A percentile compares a stretch with the other conserved stretches of the same genome.
These are phyloP conservation scores for Gillenia trifoliata DNA, from an alignment of 306 rosid genomes.

Conservation along the genomic window DNA sequence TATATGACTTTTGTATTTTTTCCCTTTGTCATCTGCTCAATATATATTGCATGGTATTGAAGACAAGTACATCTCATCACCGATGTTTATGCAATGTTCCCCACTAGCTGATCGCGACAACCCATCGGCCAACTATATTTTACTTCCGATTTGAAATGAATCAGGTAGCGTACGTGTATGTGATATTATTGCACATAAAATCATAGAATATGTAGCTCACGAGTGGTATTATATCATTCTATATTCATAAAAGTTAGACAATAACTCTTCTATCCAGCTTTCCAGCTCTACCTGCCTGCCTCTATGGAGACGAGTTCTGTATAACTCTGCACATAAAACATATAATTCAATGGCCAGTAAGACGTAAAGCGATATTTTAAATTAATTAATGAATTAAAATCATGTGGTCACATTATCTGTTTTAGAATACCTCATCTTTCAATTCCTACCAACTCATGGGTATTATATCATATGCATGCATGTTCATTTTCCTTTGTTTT, in stretches of 20 bases:
- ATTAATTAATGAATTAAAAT: neutral
- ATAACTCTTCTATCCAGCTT: neutral
- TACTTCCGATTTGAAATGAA: neutral
- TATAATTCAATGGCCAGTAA: neutral
- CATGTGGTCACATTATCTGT: neutral
- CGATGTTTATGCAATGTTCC: constrained; percentile 23
- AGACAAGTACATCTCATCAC: too few relatives aligned
- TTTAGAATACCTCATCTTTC: neutral
- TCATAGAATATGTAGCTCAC: neutral
- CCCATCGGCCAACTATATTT: neutral
- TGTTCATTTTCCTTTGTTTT: too few relatives aligned
- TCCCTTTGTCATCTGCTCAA: too few relatives aligned
- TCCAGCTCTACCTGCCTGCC: neutral
- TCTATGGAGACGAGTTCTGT: neutral
- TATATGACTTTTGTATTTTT: too few relatives aligned
- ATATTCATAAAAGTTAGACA: neutral
- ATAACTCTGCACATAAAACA: neutral
- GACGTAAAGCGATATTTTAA: neutral
- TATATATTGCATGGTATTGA: too few relatives aligned
- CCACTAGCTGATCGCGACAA: constrained; percentile 6
- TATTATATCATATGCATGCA: neutral
- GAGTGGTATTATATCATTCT: neutral
- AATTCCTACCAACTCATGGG: neutral
- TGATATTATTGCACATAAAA: neutral
- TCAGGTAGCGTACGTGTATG: too few relatives aligned